Evolutionary conservation across 352 stramenopile genomes (phyloP), one percentile per base, ranked within the genome.

Genomic region (Thalassiosira mediterranea): DNA sequence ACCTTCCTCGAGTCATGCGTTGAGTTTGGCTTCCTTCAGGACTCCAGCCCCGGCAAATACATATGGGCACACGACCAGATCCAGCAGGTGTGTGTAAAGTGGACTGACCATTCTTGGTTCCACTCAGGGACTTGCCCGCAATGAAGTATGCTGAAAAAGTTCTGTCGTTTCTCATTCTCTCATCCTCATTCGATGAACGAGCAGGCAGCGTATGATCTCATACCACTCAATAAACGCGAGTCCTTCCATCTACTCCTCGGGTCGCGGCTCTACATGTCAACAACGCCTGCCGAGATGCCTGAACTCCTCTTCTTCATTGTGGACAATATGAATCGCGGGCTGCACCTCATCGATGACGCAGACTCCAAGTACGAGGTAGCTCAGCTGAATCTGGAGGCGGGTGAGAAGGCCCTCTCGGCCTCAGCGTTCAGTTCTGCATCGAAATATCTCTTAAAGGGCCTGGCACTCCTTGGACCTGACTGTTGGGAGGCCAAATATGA

Each of bases 161-260:
- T 17, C n/a, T 23, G 8, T 47, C 5, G 10, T 4, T 46, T 17
- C 28, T 13, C 26, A 23, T n/a, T 46, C 10, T 46, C 10, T 15
- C 11, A n/a, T n/a, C n/a, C n/a, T n/a, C n/a, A n/a, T n/a, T n/a
- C n/a, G n/a, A n/a, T n/a, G n/a, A n/a, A n/a, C n/a, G n/a, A n/a
- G n/a, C n/a, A 49, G 25, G 46, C 48, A 2, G 26, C 52, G 37
- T 64, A 65, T 64, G 17, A 58, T n/a, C 34, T 67, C 2, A 75
- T 75, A 15, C 65, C 65, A 15, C 10, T 29, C 1, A 26, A 63
- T 38, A 64, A 88, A 25, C 29, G 62, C 29, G 65, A 68, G 34
- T 52, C 52, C 1, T 87, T 83, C 34, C 81, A 88, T 65, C 44
- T 87, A 26, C 42, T 79, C 11, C 68, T 88, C 53, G 81, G 81